phyloP scores from a whole-genome alignment of 768 basidiomycete species.

The Calocybe cyanea region DNA sequence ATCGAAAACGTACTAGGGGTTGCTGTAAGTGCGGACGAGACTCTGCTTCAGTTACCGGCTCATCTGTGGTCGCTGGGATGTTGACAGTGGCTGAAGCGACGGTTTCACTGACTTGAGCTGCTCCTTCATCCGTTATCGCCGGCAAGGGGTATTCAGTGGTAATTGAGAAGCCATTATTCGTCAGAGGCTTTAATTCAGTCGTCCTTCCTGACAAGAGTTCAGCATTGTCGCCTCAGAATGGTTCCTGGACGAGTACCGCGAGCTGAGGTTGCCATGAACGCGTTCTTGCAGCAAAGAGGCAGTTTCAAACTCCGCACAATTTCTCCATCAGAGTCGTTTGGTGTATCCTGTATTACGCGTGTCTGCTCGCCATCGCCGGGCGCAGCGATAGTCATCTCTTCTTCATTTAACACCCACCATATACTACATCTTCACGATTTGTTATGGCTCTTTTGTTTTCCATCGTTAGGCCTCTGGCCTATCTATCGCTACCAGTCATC shows the following conservation, averaged over 20 bases:
- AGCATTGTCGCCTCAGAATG: slow-evolving; percentile 12
- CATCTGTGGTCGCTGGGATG: too few relatives aligned
- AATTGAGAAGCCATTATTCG: neutral
- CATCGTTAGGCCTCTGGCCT: slow-evolving; percentile 63
- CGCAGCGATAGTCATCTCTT: slow-evolving; percentile 9
- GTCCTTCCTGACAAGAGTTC: slow-evolving; percentile 24
- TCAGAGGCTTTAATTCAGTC: slow-evolving; percentile 19
- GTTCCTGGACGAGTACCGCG: slow-evolving; percentile 24
- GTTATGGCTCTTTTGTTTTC: slow-evolving; percentile 61
- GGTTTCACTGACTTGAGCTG: too few relatives aligned
- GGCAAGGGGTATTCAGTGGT: too few relatives aligned
- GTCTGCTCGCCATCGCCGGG: slow-evolving; percentile 15
- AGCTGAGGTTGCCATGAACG: slow-evolving; percentile 10
- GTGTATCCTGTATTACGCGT: too few relatives aligned
- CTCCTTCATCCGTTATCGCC: too few relatives aligned
- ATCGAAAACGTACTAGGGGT: too few relatives aligned
- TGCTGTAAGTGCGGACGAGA: too few relatives aligned
- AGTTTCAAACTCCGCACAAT: slow-evolving; percentile 22
- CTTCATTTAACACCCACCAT: slow-evolving; percentile 6
- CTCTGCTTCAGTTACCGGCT: too few relatives aligned
- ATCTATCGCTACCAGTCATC: slow-evolving; percentile 70
- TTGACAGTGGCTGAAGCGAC: too few relatives aligned
- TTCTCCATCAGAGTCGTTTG: slow-evolving; percentile 1
- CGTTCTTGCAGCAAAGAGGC: neutral
- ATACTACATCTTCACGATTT: neutral